These are phyloP conservation scores for Starmerella sp. DNA, from an alignment of 805 yeast genomes.

Conservation along the genomic window DNA sequence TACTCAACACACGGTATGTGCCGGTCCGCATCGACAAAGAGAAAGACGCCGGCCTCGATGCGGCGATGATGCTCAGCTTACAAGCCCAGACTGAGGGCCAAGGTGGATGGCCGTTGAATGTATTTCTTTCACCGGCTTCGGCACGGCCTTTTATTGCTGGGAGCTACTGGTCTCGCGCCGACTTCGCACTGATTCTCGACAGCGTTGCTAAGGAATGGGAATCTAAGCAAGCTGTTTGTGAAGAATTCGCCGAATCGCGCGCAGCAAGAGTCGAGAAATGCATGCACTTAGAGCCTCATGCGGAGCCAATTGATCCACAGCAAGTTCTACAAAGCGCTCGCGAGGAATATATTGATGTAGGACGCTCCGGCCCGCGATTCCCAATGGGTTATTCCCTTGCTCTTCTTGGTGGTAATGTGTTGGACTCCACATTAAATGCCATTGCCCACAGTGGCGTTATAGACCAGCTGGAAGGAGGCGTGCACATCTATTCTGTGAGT, in stretches of 20 bases:
- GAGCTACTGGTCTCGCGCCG: constrained; percentile 29
- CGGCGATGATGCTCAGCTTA: constrained; percentile 31
- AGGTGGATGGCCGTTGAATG: constrained; percentile 35
- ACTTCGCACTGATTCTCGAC: constrained; percentile 26
- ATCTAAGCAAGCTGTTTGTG: constrained; percentile 23
- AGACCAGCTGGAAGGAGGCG: constrained; percentile 32
- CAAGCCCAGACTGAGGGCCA: constrained; percentile 29
- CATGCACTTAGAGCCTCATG: neutral
- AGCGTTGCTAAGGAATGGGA: constrained; percentile 28
- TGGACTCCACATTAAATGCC: constrained; percentile 23
- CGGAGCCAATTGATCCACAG: neutral
- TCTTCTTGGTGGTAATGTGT: constrained; percentile 19
- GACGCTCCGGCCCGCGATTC: constrained; percentile 29
- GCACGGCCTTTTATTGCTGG: constrained; percentile 32
- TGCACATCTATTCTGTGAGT: constrained; percentile 31
- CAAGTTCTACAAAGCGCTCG: constrained; percentile 4
- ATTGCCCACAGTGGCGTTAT: constrained; percentile 31
- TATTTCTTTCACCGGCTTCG: constrained; percentile 29
- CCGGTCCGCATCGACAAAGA: constrained; percentile 33
- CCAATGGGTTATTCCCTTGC: constrained; percentile 22
- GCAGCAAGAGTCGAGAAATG: neutral
- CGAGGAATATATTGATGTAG: constrained; percentile 7
- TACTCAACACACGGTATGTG: constrained; percentile 28
- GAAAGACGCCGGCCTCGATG: constrained; percentile 33
- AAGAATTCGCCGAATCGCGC: constrained; percentile 22